These are phyloP conservation scores for Kodamaea kakaduensis DNA, from an alignment of 805 yeast genomes.

Conservation along the genomic window DNA sequence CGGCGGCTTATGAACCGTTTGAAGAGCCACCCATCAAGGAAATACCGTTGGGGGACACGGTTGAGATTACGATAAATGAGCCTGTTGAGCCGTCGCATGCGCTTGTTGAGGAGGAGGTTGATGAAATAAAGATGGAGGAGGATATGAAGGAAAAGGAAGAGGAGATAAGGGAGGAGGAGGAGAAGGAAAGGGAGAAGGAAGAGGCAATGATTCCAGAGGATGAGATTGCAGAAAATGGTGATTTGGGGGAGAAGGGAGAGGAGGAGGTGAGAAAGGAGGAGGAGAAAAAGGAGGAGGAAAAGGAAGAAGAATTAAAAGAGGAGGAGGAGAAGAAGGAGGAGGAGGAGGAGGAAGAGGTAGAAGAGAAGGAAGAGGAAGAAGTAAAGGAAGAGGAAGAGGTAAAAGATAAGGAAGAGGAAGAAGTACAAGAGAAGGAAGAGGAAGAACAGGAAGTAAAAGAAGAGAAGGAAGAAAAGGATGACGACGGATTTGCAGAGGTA, in stretches of 20 bases:
- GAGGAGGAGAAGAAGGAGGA: constrained; percentile 5
- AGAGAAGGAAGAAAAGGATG: constrained; percentile 6
- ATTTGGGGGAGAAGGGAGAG: too few relatives aligned
- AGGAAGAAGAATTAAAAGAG: background rate
- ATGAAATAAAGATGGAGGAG: too few relatives aligned
- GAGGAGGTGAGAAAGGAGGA: constrained; percentile 11
- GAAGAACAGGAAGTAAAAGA: constrained; percentile 4
- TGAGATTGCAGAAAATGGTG: too few relatives aligned
- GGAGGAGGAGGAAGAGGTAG: constrained; percentile 1
- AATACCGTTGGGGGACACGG: too few relatives aligned
- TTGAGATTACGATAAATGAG: too few relatives aligned
- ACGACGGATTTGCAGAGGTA: too few relatives aligned
- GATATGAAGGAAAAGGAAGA: constrained; percentile 1
- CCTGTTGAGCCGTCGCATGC: too few relatives aligned
- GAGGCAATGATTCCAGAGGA: constrained; percentile 3
- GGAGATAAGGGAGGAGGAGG: constrained; percentile 7
- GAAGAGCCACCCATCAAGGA: too few relatives aligned
- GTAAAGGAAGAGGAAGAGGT: background rate
- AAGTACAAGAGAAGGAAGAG: background rate
- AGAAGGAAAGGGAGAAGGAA: background rate
- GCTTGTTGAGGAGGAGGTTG: too few relatives aligned
- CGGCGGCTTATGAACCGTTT: too few relatives aligned
- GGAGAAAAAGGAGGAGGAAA: constrained; percentile 2
- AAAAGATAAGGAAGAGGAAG: background rate
- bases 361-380: background rate